phyloP scores from a whole-genome alignment of 169 alveolate species.

The Cryptosporidium tyzzeri region DNA sequence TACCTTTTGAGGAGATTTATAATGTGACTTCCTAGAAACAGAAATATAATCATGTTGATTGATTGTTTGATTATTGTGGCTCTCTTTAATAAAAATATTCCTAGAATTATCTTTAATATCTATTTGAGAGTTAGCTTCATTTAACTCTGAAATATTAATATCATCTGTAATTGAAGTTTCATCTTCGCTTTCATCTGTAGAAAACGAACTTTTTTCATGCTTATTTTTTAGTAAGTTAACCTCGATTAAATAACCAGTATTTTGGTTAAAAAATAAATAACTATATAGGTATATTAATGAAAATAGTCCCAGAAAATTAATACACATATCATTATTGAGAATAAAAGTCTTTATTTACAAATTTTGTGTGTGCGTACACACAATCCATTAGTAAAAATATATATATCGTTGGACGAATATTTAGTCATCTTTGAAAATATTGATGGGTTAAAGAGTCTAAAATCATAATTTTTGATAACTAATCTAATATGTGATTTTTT shows the following conservation, averaged over 20 bases:
- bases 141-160: neutral
- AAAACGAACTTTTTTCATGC: neutral
- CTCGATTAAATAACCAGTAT: neutral
- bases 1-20: constrained; percentile 51
- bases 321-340: constrained; percentile 15
- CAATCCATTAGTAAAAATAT: neutral
- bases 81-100: neutral
- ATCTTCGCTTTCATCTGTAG: neutral
- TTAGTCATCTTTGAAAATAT: too few species aligned
- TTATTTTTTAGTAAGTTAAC: neutral
- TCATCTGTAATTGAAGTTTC: constrained; percentile 7
- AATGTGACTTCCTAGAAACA: neutral
- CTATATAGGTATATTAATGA: neutral
- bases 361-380: constrained; percentile 16
- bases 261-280: neutral
- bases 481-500: too few species aligned
- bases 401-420: neutral
- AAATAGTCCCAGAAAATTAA: neutral
- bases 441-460: too few species aligned
- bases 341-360: neutral
- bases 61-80: neutral
- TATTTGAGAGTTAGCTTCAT: neutral
- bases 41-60: neutral
- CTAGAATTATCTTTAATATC: neutral
- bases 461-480: too few species aligned